Base-by-base conservation (phyloP, 441 rosid species). In the Isatis lusitanica region DNA sequence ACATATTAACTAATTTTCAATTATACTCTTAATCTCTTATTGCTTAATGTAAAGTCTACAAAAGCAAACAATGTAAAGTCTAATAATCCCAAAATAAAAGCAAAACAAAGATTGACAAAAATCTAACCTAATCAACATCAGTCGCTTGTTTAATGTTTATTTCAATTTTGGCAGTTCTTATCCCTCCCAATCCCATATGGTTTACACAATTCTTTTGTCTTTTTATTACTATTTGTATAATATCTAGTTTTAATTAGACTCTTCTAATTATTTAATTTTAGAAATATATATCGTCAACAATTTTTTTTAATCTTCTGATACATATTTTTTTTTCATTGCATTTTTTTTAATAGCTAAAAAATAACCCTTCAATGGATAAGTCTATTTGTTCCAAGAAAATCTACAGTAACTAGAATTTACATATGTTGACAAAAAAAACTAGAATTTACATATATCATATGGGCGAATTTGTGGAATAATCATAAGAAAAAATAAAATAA, bases 61-160 rank as follows among this genome's bases (percentile, higher is more conserved):
- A 67, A 51, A 51, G 12, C 33, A 67, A 67, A 17, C 57, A 24
- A 28, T 12, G 26, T 55, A 48, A 50, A 60, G 43, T 55, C 46
- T 36, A 36, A 55, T 62, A 53, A 35, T 33, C 56, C 48, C 63
- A 61, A 75, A 62, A 44, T 35, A 3, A 75, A 69, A 42, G 50
- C 63, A 61, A 68, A 69, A 46, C 65, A 69, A 70, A 69, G 70
- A 75, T 56, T 63, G 40, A 70, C 62, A 69, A 70, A 69, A 63
- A 70, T 70, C 72, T 76, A 56, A 70, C 75, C 72, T 70, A 57
- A 70, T 60, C 79, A 75, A 69, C 66, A 63, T 69, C 74, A 69
- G 43, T 69, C 70, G n/a, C 43, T 68, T 70, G 24, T 68, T 69
- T 21, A 31, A 67, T 67, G 63, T 63, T 63, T 63, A 63, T 55